These are phyloP conservation scores for Pichia gijzeniarum DNA, from an alignment of 805 yeast species.

Conservation along the genomic window DNA sequence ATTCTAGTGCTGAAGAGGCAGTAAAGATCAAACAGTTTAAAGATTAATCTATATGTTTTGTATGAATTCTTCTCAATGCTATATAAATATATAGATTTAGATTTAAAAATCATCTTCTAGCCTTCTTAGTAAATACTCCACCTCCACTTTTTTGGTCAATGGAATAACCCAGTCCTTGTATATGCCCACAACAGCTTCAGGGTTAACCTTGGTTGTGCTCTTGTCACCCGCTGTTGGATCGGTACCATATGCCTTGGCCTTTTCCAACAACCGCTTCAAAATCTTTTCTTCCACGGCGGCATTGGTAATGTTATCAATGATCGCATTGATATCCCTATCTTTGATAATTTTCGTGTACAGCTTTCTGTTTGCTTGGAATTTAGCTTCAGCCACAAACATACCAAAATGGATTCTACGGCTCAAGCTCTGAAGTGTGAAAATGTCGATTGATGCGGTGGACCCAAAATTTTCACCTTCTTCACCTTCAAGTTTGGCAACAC, in stretches of 20 bases:
- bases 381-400: conserved; percentile 94
- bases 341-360: conserved; percentile 58
- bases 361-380: conserved; percentile 64
- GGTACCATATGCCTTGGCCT: conserved; percentile 81
- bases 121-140: conserved; percentile 81
- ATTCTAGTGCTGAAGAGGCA: background rate
- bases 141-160: conserved; percentile 89
- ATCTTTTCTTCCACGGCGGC: conserved; percentile 80
- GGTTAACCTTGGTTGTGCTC: conserved; percentile 67
- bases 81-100: no score
- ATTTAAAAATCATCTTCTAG: conserved; percentile 44
- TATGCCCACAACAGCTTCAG: conserved; percentile 73
- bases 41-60: background rate
- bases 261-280: conserved; percentile 65
- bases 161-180: conserved; percentile 90
- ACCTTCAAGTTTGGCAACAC: conserved; percentile 55
- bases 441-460: conserved; percentile 77
- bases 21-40: conserved; percentile 2
- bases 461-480: conserved; percentile 87
- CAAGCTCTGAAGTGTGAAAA: conserved; percentile 79
- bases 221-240: conserved; percentile 77
- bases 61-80: no score
- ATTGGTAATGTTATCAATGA: conserved; percentile 79
- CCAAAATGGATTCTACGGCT: conserved; percentile 96
- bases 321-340: conserved; percentile 60